Evolutionary conservation across 1,284 basidiomycete genomes (phyloP).

Genomic region (Ganoderma lingzhi): DNA sequence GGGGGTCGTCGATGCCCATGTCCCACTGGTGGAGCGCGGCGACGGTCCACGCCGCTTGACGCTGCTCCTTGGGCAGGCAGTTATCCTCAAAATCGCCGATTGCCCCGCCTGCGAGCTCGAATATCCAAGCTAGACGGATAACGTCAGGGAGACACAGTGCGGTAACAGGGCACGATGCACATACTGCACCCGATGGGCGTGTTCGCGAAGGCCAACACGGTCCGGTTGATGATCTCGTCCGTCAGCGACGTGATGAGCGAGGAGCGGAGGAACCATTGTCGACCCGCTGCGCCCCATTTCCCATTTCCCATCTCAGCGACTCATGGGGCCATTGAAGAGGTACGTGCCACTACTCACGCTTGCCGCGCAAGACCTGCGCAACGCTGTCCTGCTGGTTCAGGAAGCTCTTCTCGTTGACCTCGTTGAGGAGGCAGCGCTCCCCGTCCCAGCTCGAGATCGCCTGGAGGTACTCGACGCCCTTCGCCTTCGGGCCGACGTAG

Average conservation of each 20-base stretch:
- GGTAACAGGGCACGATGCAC: conserved; percentile 42
- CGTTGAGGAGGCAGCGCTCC: conserved; percentile 82
- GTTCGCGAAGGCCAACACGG: conserved; percentile 80
- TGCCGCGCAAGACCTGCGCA: conserved; percentile 86
- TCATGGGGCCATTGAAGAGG: not conserved
- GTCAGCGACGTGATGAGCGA: conserved; percentile 81
- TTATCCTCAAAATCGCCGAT: conserved; percentile 76
- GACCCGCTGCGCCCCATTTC: conserved; percentile 59
- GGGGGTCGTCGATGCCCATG: conserved; percentile 78
- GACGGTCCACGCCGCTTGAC: conserved; percentile 84
- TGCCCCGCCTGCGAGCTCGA: conserved; percentile 88
- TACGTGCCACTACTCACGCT: conserved; percentile 55
- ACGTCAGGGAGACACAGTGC: not conserved
- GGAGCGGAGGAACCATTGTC: conserved; percentile 91
- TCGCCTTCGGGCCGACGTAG: conserved; percentile 78
- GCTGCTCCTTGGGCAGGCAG: conserved; percentile 79
- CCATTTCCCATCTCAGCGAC: not conserved
- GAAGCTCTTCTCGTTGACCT: conserved; percentile 90
- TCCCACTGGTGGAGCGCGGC: conserved; percentile 95
- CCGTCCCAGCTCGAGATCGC: conserved; percentile 90
- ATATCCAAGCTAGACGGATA: conserved; percentile 81
- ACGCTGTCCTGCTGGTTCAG: conserved; percentile 90
- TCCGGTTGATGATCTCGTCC: conserved; percentile 86
- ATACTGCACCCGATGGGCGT: conserved; percentile 88
- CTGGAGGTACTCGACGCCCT: conserved; percentile 81